Conservation (phyloP, 768 basidiomycete genomes). For the Candolleomyces aberdarensis region DNA sequence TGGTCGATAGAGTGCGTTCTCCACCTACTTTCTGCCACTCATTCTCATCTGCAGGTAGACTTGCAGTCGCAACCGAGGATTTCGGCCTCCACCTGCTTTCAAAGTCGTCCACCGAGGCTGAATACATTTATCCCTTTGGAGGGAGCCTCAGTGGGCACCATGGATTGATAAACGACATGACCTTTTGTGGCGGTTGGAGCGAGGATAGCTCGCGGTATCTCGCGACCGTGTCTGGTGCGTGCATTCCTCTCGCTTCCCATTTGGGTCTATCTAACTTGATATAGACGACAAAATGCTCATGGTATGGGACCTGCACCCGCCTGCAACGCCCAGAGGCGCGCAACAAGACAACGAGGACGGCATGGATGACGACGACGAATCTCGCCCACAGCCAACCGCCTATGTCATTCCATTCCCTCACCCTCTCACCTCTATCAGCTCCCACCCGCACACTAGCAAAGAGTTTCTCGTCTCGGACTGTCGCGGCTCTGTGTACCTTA, state of each 20-base stretch:
- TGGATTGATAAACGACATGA: conserved; percentile 72
- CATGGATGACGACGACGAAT: conserved; percentile 17
- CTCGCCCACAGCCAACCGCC: conserved; percentile 69
- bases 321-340: conserved; percentile 35
- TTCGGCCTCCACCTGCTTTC: conserved; percentile 70
- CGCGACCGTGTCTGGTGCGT: conserved; percentile 73
- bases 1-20: conserved; percentile 73
- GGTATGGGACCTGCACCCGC: conserved; percentile 83
- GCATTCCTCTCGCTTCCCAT: conserved; percentile 3
- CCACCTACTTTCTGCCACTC: neutral
- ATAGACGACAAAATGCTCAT: conserved; percentile 81
- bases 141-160: conserved; percentile 82
- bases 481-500: conserved; percentile 69
- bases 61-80: conserved; percentile 65
- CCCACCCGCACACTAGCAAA: conserved; percentile 72
- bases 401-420: conserved; percentile 73
- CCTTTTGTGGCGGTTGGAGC: conserved; percentile 73
- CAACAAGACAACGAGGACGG: conserved; percentile 19
- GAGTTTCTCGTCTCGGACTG: conserved; percentile 78
- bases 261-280: neutral
- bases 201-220: conserved; percentile 70
- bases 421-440: conserved; percentile 63
- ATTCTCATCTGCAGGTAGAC: conserved; percentile 36
- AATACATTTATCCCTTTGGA: conserved; percentile 67
- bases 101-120: conserved; percentile 44